These are phyloP conservation scores for Pichia sp. DNA, from an alignment of 1,139 yeast genomes.

Conservation along the genomic window DNA sequence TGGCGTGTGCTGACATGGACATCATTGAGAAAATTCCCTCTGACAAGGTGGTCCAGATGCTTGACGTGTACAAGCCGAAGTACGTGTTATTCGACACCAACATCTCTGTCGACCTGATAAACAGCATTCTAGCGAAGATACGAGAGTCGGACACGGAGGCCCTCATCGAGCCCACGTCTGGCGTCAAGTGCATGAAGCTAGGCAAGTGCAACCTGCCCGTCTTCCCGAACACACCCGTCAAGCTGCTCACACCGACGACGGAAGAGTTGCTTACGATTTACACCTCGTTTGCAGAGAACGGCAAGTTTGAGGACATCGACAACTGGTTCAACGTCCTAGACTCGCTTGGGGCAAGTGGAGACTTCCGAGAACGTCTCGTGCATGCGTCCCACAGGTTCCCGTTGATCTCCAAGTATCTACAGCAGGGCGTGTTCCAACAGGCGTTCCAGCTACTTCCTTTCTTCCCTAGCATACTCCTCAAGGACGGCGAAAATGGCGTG, in stretches of 20 bases:
- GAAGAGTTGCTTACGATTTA: constrained; percentile 56
- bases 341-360: constrained; percentile 48
- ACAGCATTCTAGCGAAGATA: constrained; percentile 36
- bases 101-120: constrained; percentile 43
- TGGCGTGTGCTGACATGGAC: constrained; percentile 85
- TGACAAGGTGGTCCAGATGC: constrained; percentile 37
- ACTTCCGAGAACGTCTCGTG: constrained; percentile 41
- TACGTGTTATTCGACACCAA: constrained; percentile 67
- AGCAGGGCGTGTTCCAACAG: constrained; percentile 61
- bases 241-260: constrained; percentile 63
- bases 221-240: constrained; percentile 37
- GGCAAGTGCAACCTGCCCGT: constrained; percentile 30
- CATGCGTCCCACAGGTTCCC: constrained; percentile 29
- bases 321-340: constrained; percentile 76
- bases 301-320: constrained; percentile 53
- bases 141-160: constrained; percentile 32
- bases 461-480: constrained; percentile 62
- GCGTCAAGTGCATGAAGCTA: constrained; percentile 48
- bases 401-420: constrained; percentile 31
- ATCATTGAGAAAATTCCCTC: constrained; percentile 52
- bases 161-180: constrained; percentile 75
- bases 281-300: constrained; percentile 44
- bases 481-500: constrained; percentile 66
- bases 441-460: constrained; percentile 69
- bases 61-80: constrained; percentile 37